Evolutionary conservation across 192 early-diverging fungal genomes (phyloP).

Genomic region (Umbelopsis sp.): DNA sequence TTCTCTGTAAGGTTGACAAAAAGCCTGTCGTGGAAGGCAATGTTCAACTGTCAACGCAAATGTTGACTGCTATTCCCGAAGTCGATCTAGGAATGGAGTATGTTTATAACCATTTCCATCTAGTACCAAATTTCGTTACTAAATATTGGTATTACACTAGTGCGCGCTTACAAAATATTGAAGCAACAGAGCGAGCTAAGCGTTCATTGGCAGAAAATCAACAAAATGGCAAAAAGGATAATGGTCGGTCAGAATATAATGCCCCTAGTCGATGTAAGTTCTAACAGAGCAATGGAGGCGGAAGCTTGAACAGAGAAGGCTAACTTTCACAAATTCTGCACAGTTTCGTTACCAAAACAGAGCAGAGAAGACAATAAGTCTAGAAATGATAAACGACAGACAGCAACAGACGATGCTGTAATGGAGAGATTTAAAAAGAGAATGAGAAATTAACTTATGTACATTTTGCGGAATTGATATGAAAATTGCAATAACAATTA

Average conservation of each 20-base stretch:
- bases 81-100: conserved; percentile 85
- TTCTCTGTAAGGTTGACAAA: conserved; percentile 47
- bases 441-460: conserved; percentile 60
- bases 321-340: conserved; percentile 14
- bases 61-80: conserved; percentile 92
- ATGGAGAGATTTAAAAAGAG: conserved; percentile 87
- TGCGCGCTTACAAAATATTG: conserved; percentile 71
- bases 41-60: conserved; percentile 81
- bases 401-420: conserved; percentile 85
- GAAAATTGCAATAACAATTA: not conserved
- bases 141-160: conserved; percentile 33
- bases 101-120: conserved; percentile 15
- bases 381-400: conserved; percentile 57
- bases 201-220: conserved; percentile 55
- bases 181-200: conserved; percentile 80
- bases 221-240: conserved; percentile 30
- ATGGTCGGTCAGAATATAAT: conserved; percentile 19
- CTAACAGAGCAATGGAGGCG: conserved; percentile 25
- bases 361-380: conserved; percentile 25
- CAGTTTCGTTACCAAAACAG: not conserved
- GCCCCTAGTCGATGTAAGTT: conserved; percentile 15
- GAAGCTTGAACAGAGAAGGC: not conserved
- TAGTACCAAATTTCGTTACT: not conserved
- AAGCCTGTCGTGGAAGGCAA: conserved; percentile 82
- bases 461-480: not conserved